A percentile compares a stretch with the other conserved stretches of the same genome.
These are phyloP conservation scores for Termitomyces sp. DNA, from an alignment of 768 basidiomycete species.

Conservation along the genomic window DNA sequence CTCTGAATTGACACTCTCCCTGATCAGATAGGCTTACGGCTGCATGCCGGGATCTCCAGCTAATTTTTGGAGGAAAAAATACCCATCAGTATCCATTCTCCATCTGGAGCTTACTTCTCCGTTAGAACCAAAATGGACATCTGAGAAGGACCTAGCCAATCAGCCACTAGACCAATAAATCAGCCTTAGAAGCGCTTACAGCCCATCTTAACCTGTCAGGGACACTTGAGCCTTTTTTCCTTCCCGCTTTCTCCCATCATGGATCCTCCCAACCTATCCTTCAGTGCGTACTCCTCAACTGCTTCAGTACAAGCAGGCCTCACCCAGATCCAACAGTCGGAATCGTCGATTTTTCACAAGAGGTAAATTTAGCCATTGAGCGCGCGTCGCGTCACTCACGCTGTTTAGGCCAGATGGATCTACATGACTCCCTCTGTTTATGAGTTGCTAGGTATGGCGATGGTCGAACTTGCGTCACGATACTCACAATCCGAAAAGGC, in stretches of 20 bases:
- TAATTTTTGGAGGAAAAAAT: not conserved
- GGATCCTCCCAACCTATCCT: conserved; percentile 67
- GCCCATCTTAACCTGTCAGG: conserved; percentile 11
- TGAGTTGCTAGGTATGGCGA: conserved; percentile 51
- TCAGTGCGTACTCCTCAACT: conserved; percentile 47
- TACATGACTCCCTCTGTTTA: conserved; percentile 62
- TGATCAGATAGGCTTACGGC: conserved; percentile 8
- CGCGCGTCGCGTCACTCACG: conserved; percentile 10
- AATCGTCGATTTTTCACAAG: conserved; percentile 75
- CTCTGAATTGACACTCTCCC: not conserved
- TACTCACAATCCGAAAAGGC: conserved; percentile 32
- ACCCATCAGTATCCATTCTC: not conserved
- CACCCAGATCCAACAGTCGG: conserved; percentile 41
- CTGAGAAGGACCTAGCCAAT: conserved; percentile 13
- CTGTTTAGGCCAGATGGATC: conserved; percentile 55
- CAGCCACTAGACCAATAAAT: conserved; percentile 12
- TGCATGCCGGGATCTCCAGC: not conserved
- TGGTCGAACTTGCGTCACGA: not conserved
- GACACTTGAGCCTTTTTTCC: conserved; percentile 8
- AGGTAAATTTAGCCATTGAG: conserved; percentile 33
- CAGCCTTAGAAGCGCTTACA: conserved; percentile 11
- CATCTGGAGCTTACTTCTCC: conserved; percentile 8
- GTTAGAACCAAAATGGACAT: not conserved
- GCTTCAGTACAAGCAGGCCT: conserved; percentile 5
- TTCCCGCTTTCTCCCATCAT: conserved; percentile 20